Evolutionary conservation across 306 rosid species (phyloP), one percentile per base, ranked within the genome.

Genomic region (Malus orientalis): DNA sequence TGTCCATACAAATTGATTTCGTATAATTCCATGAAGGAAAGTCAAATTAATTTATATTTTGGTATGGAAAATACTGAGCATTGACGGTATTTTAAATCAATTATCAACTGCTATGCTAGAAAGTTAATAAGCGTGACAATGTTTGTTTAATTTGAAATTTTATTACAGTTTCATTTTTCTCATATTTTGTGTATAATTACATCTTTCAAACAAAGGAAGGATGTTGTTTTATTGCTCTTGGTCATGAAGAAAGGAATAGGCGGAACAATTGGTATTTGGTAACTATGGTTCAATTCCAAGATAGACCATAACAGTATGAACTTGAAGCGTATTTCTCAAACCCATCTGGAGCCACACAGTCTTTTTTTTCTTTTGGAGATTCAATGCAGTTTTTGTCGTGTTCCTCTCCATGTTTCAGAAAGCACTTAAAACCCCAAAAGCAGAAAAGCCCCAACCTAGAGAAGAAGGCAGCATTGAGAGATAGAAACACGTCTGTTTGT

Each of bases 401-500:
- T 59, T 77, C 68, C 55, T 67, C 57, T 67, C 62, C 71, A 53
- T 53, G 40, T 76, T 80, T 76, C 83, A 61, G 61, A 67, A 23
- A 23, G 27, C 60, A 27, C 45, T 16, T 23, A 61, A 19, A 51
- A 33, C 25, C 55, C 71, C 63, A 79, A 81, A 73, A 79, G 49
- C 79, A 75, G 82, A 57, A 15, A 75, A 29, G 5, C 20, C 32
- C 33, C 32, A 16, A 20, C 60, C 53, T 19, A 75, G 40, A 75
- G 66, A 70, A 71, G 76, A 81, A 72, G 78, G 32, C 81, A 77
- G 64, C 27, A 23, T 53, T 14, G 49, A 61, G 67, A 15, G 32
- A 57, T n/a, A 51, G 78, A 73, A 86, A 75, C 63, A 80, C 84
- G 66, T 60, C 38, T 67, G 81, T 70, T 90, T 87, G 87, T 83